A percentile compares a stretch with the other conserved stretches of the same genome.
Conservation (phyloP, 805 yeast species). For the Alloascoidea africana region DNA sequence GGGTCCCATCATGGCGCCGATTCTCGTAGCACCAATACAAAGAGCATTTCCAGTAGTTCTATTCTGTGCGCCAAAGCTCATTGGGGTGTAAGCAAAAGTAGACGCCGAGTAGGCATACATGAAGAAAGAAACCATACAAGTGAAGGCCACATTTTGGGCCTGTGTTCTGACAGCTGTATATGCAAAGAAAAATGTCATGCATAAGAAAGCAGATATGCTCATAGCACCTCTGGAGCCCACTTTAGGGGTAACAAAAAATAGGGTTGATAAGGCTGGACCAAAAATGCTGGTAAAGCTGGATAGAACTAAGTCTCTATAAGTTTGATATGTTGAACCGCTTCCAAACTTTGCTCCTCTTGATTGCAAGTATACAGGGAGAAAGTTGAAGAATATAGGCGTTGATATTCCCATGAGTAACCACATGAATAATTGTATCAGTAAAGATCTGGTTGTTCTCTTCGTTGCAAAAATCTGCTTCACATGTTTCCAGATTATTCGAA, state of each 20-base stretch:
- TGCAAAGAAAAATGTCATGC: slow-evolving; percentile 45
- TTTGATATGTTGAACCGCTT: not conserved
- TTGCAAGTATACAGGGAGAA: not conserved
- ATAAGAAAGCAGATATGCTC: slow-evolving; percentile 31
- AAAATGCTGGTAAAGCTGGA: not conserved
- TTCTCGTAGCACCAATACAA: slow-evolving; percentile 29
- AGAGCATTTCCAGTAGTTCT: slow-evolving; percentile 33
- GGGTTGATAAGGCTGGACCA: not conserved
- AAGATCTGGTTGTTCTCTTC: not conserved
- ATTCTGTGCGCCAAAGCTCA: slow-evolving; percentile 21
- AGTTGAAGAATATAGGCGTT: not conserved
- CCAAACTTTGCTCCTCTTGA: not conserved
- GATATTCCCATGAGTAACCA: not conserved
- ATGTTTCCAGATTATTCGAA: not conserved
- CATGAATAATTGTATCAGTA: not conserved
- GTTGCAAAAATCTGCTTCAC: not conserved
- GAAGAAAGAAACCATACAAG: slow-evolving; percentile 17
- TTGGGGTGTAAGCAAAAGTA: slow-evolving; percentile 34
- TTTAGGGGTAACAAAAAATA: not conserved
- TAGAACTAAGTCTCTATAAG: not conserved
- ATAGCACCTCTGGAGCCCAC: slow-evolving; percentile 43
- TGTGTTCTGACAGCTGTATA: slow-evolving; percentile 46
- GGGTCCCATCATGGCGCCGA: slow-evolving; percentile 31
- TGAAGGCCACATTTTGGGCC: slow-evolving; percentile 32
- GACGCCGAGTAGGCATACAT: slow-evolving; percentile 22